Evolutionary conservation across 1,284 basidiomycete genomes (phyloP).

Genomic region (Inonotus hispidus): DNA sequence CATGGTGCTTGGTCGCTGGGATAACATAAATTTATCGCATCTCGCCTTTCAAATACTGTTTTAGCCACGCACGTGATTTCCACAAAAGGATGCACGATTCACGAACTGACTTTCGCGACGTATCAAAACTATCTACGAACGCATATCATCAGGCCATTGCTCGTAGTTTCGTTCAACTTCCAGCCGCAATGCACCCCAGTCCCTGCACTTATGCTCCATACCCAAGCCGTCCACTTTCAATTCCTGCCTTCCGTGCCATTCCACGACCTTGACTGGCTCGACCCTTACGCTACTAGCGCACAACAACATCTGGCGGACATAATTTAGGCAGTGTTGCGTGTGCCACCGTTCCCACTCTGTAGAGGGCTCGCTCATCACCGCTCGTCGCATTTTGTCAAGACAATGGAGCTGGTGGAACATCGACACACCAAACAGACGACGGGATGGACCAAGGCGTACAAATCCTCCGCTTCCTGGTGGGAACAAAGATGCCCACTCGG

Average conservation of each 20-base stretch:
- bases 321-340: neutral
- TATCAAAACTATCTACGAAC: no score
- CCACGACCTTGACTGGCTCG: no score
- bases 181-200: conserved; percentile 14
- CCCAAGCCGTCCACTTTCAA: neutral
- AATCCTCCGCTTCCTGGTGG: neutral
- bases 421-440: conserved; percentile 12
- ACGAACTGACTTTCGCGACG: no score
- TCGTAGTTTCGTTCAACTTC: no score
- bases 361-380: neutral
- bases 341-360: neutral
- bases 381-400: conserved; percentile 24
- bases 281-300: neutral
- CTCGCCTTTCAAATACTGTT: no score
- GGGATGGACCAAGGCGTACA: conserved; percentile 7
- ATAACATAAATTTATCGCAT: no score
- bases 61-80: no score
- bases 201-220: conserved; percentile 12
- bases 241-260: neutral
- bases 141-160: no score
- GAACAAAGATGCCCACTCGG: neutral
- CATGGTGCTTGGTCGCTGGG: no score
- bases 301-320: neutral
- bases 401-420: conserved; percentile 33
- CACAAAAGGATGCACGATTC: no score